These are phyloP conservation scores for Fusarium sp. DNA, from an alignment of 2,329 filamentous ascomycete genomes.

Conservation along the genomic window DNA sequence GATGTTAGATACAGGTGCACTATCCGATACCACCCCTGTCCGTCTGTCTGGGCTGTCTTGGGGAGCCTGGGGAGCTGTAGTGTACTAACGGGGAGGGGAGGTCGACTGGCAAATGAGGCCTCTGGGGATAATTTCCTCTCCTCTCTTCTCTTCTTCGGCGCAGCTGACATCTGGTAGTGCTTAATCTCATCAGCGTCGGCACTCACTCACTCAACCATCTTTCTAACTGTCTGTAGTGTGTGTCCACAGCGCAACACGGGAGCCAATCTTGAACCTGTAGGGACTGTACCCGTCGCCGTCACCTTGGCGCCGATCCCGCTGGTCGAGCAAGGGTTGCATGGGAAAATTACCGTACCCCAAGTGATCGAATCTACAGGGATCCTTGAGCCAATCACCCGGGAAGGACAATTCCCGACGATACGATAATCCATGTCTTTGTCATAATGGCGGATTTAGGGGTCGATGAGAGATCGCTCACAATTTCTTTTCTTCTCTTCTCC, in stretches of 20 bases:
- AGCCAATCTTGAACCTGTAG: slow-evolving; percentile 25
- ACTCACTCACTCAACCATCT: not conserved
- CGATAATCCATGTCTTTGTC: slow-evolving; percentile 24
- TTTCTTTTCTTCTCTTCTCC: slow-evolving; percentile 16
- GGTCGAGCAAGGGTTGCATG: slow-evolving; percentile 18
- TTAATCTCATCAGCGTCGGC: slow-evolving; percentile 21
- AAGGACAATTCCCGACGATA: slow-evolving; percentile 15
- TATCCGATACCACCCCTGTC: not conserved
- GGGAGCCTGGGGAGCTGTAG: not conserved
- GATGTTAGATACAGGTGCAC: slow-evolving; percentile 5
- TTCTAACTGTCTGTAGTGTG: not conserved
- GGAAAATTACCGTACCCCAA: slow-evolving; percentile 1
- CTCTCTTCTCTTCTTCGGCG: not conserved
- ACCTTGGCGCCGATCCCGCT: slow-evolving; percentile 36
- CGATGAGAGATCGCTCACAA: slow-evolving; percentile 22
- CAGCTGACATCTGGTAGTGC: not conserved
- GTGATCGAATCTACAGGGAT: slow-evolving; percentile 15
- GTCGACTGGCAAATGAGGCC: not conserved
- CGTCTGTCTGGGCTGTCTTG: not conserved
- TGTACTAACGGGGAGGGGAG: not conserved
- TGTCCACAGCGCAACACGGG: slow-evolving; percentile 19
- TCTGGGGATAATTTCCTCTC: not conserved
- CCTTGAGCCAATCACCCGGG: slow-evolving; percentile 15
- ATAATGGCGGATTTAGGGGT: slow-evolving; percentile 25
- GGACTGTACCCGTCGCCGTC: slow-evolving; percentile 20